These are phyloP conservation scores for Pyrenula massariospora DNA, from an alignment of 495 filamentous ascomycete species.

Conservation along the genomic window DNA sequence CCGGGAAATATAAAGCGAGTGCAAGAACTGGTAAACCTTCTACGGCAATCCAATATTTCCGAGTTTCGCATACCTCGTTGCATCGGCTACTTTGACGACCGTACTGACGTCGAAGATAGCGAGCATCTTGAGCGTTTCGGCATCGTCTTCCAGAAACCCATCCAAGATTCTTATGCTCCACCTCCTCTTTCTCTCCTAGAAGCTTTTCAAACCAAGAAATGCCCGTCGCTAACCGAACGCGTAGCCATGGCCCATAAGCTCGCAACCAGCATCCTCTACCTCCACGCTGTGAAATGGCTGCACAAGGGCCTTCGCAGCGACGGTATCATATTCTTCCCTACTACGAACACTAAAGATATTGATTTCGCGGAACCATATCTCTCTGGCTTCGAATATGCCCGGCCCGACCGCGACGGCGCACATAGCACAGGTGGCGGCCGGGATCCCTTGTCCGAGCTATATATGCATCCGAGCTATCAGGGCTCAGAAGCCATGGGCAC, in stretches of 20 bases:
- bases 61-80: not conserved
- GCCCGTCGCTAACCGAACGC: conserved; percentile 5
- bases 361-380: conserved; percentile 26
- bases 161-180: not conserved
- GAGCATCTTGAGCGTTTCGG: not conserved
- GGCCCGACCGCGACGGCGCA: conserved; percentile 25
- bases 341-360: conserved; percentile 17
- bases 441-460: conserved; percentile 31
- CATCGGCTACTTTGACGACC: not conserved
- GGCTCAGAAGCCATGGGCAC: conserved; percentile 14
- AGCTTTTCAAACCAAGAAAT: not conserved
- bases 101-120: not conserved
- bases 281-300: conserved; percentile 45
- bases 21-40: conserved; percentile 5
- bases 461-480: conserved; percentile 27
- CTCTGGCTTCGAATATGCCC: conserved; percentile 41
- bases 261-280: conserved; percentile 6
- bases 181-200: not conserved
- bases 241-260: conserved; percentile 6
- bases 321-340: conserved; percentile 39
- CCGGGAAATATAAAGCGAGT: conserved; percentile 2
- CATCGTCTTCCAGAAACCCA: not conserved
- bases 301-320: conserved; percentile 44
- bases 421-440: conserved; percentile 30
- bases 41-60: not conserved